Percentiles rank a stretch among this genome's conserved stretches.
Evolutionary conservation across 2,329 filamentous ascomycete genomes (phyloP).

Genomic region (Claviceps africana): DNA sequence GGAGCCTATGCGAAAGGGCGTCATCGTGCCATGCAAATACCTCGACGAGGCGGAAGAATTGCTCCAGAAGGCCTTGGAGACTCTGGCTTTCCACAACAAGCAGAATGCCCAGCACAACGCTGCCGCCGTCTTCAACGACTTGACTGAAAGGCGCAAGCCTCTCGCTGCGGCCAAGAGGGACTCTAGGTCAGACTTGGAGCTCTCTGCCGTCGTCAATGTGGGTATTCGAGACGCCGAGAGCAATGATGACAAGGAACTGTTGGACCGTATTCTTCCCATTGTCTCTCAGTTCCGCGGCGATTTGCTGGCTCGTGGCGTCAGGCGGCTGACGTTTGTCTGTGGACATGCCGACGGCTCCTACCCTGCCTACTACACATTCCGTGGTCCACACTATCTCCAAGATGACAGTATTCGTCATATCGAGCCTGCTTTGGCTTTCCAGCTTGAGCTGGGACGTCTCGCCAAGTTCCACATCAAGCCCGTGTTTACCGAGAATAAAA

Average conservation of each 20-base stretch:
- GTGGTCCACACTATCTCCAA: slow-evolving; percentile 76
- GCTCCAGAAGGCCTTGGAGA: slow-evolving; percentile 69
- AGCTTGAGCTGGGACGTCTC: slow-evolving; percentile 86
- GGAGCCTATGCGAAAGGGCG: slow-evolving; percentile 79
- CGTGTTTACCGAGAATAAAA: slow-evolving; percentile 97
- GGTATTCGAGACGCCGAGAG: slow-evolving; percentile 81
- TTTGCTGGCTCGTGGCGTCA: slow-evolving; percentile 64
- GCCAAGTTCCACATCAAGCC: slow-evolving; percentile 97
- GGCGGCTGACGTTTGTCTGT: slow-evolving; percentile 90
- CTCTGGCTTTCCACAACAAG: slow-evolving; percentile 50
- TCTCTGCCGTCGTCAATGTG: slow-evolving; percentile 85
- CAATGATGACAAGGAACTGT: slow-evolving; percentile 65
- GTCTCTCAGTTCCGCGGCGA: slow-evolving; percentile 75
- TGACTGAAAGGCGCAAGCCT: slow-evolving; percentile 58
- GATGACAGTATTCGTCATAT: slow-evolving; percentile 94
- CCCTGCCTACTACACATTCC: slow-evolving; percentile 96
- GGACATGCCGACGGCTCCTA: slow-evolving; percentile 89
- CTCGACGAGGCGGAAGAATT: slow-evolving; percentile 87
- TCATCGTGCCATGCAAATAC: slow-evolving; percentile 86
- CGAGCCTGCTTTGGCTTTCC: slow-evolving; percentile 93
- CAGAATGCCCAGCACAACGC: slow-evolving; percentile 40
- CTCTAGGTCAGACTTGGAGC: slow-evolving; percentile 49
- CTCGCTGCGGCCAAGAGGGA: slow-evolving; percentile 13
- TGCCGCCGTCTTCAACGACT: slow-evolving; percentile 52
- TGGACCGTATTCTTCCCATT: slow-evolving; percentile 60